Evolutionary conservation across 768 basidiomycete species (phyloP).

Genomic region (Phallus indusiatus): DNA sequence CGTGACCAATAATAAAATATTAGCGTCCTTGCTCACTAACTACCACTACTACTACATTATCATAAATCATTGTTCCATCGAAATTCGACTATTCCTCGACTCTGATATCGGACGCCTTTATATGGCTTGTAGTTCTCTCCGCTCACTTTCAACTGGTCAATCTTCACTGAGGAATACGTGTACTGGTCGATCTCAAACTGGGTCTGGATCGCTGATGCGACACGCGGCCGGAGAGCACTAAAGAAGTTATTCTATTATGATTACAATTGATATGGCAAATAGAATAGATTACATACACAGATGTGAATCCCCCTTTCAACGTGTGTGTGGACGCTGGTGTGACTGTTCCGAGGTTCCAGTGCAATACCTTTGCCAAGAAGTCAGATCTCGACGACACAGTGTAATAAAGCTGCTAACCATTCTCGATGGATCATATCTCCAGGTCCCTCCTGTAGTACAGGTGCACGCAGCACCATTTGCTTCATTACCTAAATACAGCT

Average conservation of each 20-base stretch:
- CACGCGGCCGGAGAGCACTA: conserved; percentile 41
- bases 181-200: conserved; percentile 61
- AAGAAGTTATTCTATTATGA: neutral
- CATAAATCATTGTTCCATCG: conserved; percentile 23
- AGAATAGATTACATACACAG: conserved; percentile 36
- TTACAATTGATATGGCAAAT: conserved; percentile 2
- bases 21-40: too few relatives aligned
- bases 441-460: conserved; percentile 56
- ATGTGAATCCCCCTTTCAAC: conserved; percentile 69
- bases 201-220: conserved; percentile 66
- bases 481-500: conserved; percentile 66
- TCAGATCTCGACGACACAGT: neutral
- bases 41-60: neutral
- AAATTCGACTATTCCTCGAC: conserved; percentile 62
- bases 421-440: conserved; percentile 69
- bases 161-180: conserved; percentile 72
- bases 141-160: conserved; percentile 74
- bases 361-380: conserved; percentile 40
- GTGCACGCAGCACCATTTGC: conserved; percentile 67
- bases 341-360: conserved; percentile 69
- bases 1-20: too few relatives aligned
- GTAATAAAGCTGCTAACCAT: conserved; percentile 31
- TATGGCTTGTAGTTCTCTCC: conserved; percentile 84
- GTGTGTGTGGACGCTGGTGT: conserved; percentile 59
- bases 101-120: conserved; percentile 74